These are phyloP conservation scores for Populus euphratica DNA, from an alignment of 345 rosid species.

Conservation along the genomic window DNA sequence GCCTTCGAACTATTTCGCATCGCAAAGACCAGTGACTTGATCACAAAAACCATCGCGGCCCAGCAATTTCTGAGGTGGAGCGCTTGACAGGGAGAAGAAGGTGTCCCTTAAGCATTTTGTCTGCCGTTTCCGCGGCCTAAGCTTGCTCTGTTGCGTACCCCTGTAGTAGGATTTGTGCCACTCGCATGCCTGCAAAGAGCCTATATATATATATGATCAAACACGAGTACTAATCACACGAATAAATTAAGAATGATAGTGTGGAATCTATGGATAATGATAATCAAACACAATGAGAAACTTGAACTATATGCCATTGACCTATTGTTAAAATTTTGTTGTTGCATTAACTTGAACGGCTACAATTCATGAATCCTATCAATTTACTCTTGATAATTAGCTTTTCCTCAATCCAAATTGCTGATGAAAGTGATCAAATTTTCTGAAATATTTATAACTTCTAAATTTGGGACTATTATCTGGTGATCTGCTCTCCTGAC, in stretches of 20 bases:
- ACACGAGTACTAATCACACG: background rate
- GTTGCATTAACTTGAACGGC: too few relatives aligned
- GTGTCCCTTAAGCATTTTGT: constrained; percentile 76
- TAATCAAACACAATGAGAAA: background rate
- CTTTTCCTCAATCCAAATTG: background rate
- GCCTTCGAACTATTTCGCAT: constrained; percentile 34
- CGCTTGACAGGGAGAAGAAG: constrained; percentile 80
- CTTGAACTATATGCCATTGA: background rate
- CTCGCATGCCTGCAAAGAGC: constrained; percentile 92
- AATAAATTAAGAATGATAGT: background rate
- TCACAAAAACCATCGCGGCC: constrained; percentile 91
- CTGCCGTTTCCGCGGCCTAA: constrained; percentile 85
- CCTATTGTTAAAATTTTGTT: too few relatives aligned
- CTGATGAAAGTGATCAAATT: background rate
- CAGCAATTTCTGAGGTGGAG: constrained; percentile 74
- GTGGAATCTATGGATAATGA: background rate
- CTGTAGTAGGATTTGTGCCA: constrained; percentile 79
- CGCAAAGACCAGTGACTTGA: constrained; percentile 66
- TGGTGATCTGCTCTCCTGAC: background rate
- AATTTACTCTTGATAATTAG: background rate
- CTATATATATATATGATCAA: constrained; percentile 22
- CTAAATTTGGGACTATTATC: background rate
- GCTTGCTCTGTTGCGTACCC: constrained; percentile 74
- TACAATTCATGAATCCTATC: too few relatives aligned
- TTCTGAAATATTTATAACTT: background rate